Evolutionary conservation across 805 yeast genomes (phyloP), one percentile per base, ranked within the genome.

Genomic region (Monosporozyma aquatica): DNA sequence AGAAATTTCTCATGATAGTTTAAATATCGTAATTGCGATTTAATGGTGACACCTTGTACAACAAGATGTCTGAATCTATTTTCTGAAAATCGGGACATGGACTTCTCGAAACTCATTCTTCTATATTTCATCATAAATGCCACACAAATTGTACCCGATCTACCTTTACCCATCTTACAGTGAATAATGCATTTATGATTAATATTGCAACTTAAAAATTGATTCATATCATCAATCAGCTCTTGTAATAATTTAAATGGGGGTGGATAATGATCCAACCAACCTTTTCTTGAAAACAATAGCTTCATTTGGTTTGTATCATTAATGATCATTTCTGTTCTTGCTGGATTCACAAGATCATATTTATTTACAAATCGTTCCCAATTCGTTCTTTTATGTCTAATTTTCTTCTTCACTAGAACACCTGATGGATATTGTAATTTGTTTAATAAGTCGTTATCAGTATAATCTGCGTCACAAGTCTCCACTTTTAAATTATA

Each of bases 121-220:
- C 59, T 57, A 40, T 61, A 56, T 40, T 67, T 69, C 75, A 87
- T 80, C 47, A 89, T 59, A 54, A 77, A 82, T 0, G 87, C 85
- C 46, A 84, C 76, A 6, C 75, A 74, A 1, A 86, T 62, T 1
- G 87, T 71, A 0, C 97, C 97, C 0, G 95, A 80, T 22, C 97
- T 67, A 0, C 97, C 97, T 61, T 87, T 87, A 0, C 97, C 97
- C 49, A 85, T 84, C 54, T 82, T 79, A 58, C 97, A 90, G 57
- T 90, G 97, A 6, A 90, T 59, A 0, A 84, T 70, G 0, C 82
- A 78, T 43, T 72, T 69, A 6, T 15, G 9, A 0, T 61, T 44
- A 0, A 62, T 51, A 17, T 58, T 49, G 13, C 34, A 32, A 1
- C 47, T 36, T 21, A 82, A 53, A 47, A 62, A 80, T 0, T 47